These are phyloP conservation scores for Colletotrichum magnum DNA, from an alignment of 2,329 filamentous ascomycete species.

Conservation along the genomic window DNA sequence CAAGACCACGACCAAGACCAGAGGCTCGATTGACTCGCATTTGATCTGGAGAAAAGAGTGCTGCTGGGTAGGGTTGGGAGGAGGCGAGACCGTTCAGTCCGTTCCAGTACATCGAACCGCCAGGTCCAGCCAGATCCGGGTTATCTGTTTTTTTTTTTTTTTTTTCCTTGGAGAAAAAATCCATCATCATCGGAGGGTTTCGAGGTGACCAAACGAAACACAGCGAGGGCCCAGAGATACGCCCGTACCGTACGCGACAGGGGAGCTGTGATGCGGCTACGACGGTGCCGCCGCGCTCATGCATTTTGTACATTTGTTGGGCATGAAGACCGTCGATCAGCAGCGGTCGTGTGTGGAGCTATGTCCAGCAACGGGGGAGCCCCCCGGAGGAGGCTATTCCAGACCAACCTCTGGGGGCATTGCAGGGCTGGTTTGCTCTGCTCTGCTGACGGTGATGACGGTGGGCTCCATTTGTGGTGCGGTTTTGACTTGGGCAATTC, in stretches of 20 bases:
- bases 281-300: constrained; percentile 1
- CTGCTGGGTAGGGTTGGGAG: constrained; percentile 1
- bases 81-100: constrained; percentile 29
- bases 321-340: constrained; percentile 3
- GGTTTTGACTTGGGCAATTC: constrained; percentile 2
- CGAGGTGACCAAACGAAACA: constrained; percentile 11
- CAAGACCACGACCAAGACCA: background rate
- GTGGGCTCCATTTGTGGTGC: constrained; percentile 3
- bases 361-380: constrained; percentile 10
- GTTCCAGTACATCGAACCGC: constrained; percentile 25
- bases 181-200: background rate
- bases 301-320: background rate
- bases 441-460: background rate
- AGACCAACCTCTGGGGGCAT: background rate
- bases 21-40: background rate
- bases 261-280: background rate
- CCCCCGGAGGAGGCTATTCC: constrained; percentile 15
- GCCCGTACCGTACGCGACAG: constrained; percentile 23
- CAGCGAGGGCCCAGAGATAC: constrained; percentile 2
- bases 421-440: background rate
- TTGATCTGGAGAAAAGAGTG: constrained; percentile 19
- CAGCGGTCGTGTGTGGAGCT: constrained; percentile 5
- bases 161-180: background rate
- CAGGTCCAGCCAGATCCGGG: constrained; percentile 12
- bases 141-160: background rate